Evolutionary conservation across 2,329 filamentous ascomycete species (phyloP).

Genomic region (Fusarium goolgardi): DNA sequence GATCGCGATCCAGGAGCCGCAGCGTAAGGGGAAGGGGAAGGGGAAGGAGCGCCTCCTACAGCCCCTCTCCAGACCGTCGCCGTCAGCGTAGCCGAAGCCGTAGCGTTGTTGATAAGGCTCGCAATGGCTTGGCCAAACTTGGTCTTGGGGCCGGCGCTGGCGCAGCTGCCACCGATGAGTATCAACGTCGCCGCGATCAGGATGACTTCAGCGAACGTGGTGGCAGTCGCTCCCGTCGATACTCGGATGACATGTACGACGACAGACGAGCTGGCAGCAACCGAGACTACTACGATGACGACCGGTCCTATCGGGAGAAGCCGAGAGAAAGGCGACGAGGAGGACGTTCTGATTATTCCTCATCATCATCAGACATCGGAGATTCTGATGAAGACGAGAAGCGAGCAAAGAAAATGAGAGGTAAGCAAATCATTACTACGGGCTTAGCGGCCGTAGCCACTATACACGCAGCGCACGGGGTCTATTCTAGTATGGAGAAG

Average conservation of each 20-base stretch:
- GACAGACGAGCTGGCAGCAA: constrained; percentile 56
- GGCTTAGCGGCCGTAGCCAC: constrained; percentile 69
- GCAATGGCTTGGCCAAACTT: constrained; percentile 70
- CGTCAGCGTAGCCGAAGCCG: constrained; percentile 66
- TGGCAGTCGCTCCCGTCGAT: constrained; percentile 55
- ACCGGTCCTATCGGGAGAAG: constrained; percentile 57
- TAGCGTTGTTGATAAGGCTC: constrained; percentile 72
- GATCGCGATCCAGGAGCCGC: constrained; percentile 66
- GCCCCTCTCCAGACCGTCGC: constrained; percentile 60
- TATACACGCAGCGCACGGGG: constrained; percentile 69
- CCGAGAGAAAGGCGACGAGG: constrained; percentile 55
- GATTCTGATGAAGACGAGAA: constrained; percentile 69
- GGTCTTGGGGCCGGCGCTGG: constrained; percentile 66
- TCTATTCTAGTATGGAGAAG: constrained; percentile 70
- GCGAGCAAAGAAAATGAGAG: constrained; percentile 67
- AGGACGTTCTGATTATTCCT: constrained; percentile 59
- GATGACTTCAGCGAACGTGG: constrained; percentile 59
- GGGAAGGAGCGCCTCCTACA: constrained; percentile 60
- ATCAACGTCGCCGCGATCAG: constrained; percentile 55
- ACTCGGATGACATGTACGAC: constrained; percentile 61
- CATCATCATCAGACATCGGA: constrained; percentile 66
- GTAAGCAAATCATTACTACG: constrained; percentile 70
- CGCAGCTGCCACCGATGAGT: constrained; percentile 51
- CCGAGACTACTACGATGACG: constrained; percentile 61
- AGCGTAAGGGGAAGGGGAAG: constrained; percentile 65